Percentiles rank a stretch among this genome's conserved stretches.
phyloP scores from a whole-genome alignment of 2,329 filamentous ascomycete species.

The Plenodomus lindquistii region DNA sequence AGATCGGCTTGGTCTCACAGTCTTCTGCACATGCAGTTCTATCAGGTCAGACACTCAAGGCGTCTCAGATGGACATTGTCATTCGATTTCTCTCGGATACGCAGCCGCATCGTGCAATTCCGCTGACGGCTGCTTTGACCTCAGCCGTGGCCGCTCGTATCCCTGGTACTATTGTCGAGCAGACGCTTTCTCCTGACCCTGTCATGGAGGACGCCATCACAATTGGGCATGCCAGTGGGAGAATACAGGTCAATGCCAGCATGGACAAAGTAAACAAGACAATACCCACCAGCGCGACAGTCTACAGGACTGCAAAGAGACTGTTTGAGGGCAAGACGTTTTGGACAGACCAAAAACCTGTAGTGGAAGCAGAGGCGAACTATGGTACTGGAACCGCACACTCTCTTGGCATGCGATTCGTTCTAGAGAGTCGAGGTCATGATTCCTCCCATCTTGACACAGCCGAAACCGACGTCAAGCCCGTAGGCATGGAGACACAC shows the following conservation, averaged over 20 bases:
- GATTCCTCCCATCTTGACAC: background rate
- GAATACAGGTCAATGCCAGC: conserved; percentile 41
- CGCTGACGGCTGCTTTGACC: conserved; percentile 49
- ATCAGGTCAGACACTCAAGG: conserved; percentile 42
- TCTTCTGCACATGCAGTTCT: conserved; percentile 45
- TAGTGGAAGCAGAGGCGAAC: background rate
- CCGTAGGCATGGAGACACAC: too few relatives aligned
- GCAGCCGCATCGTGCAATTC: conserved; percentile 51
- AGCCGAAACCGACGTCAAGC: too few relatives aligned
- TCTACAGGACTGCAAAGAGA: conserved; percentile 44
- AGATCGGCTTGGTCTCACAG: conserved; percentile 61
- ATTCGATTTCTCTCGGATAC: conserved; percentile 50
- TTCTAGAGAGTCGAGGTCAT: conserved; percentile 16
- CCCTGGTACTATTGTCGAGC: conserved; percentile 42
- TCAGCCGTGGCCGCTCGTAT: conserved; percentile 48
- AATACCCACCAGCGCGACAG: conserved; percentile 31
- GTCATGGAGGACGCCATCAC: conserved; percentile 40
- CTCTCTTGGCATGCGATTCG: conserved; percentile 17
- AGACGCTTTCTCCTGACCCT: conserved; percentile 27
- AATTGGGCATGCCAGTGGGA: conserved; percentile 46
- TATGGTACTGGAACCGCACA: conserved; percentile 15
- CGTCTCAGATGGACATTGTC: conserved; percentile 44
- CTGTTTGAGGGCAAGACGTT: conserved; percentile 43
- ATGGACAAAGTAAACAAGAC: conserved; percentile 30
- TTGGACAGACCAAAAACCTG: conserved; percentile 17